Evolutionary conservation across 345 rosid genomes (phyloP).

Genomic region (Barbarea vulgaris): DNA sequence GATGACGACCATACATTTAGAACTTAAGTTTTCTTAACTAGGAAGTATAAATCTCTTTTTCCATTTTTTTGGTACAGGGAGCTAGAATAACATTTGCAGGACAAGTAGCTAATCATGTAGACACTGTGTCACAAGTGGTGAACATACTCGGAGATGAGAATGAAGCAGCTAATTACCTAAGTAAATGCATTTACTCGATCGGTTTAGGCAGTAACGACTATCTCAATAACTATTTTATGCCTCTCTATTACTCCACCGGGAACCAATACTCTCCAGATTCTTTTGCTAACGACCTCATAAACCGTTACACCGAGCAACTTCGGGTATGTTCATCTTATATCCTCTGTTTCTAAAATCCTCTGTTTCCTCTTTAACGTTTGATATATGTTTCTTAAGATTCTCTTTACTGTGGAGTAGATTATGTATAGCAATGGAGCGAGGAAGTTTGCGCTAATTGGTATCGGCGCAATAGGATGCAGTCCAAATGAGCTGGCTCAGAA

Average conservation of each 20-base stretch:
- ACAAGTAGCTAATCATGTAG: slow-evolving; percentile 70
- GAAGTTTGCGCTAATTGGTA: slow-evolving; percentile 73
- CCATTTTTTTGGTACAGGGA: slow-evolving; percentile 53
- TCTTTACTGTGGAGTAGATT: slow-evolving; percentile 39
- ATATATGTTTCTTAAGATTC: background rate
- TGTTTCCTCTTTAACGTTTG: background rate
- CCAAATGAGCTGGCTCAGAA: slow-evolving; percentile 76
- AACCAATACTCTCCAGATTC: slow-evolving; percentile 63
- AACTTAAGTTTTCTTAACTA: background rate
- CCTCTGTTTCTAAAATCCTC: background rate
- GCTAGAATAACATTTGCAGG: slow-evolving; percentile 70
- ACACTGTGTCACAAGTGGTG: slow-evolving; percentile 62
- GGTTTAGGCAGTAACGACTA: slow-evolving; percentile 95
- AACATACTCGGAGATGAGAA: slow-evolving; percentile 63
- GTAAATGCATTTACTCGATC: slow-evolving; percentile 70
- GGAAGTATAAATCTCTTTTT: slow-evolving; percentile 12
- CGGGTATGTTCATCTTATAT: slow-evolving; percentile 39
- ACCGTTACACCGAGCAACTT: slow-evolving; percentile 62
- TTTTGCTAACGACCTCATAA: slow-evolving; percentile 62
- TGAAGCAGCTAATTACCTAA: slow-evolving; percentile 57
- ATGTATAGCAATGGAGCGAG: slow-evolving; percentile 83
- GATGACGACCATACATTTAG: background rate
- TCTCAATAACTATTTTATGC: slow-evolving; percentile 92
- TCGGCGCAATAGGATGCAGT: slow-evolving; percentile 90
- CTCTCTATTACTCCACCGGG: slow-evolving; percentile 56